phyloP scores from a whole-genome alignment of 73 alveolate species.

The Paramecium primaurelia region DNA sequence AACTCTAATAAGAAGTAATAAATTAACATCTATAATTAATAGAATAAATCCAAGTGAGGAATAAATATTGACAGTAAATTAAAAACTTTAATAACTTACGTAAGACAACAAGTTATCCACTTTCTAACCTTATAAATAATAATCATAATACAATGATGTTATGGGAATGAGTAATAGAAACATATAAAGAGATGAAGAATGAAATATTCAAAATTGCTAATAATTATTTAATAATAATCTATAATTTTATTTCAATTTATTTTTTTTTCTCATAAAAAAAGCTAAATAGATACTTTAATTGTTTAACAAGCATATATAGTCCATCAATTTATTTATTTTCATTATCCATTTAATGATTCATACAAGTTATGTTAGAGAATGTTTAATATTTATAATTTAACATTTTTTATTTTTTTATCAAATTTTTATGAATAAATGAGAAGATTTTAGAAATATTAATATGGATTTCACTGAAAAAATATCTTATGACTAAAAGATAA shows the following conservation, averaged over 20 bases:
- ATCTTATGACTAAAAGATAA: too few relatives aligned
- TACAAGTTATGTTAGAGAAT: not conserved
- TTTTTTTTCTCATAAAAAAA: too few relatives aligned
- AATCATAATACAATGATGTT: not conserved
- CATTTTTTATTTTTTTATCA: too few relatives aligned
- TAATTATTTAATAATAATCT: not conserved
- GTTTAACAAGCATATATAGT: too few relatives aligned
- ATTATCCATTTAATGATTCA: not conserved
- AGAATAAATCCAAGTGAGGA: not conserved
- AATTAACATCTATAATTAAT: not conserved
- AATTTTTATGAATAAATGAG: too few relatives aligned
- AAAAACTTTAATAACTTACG: not conserved
- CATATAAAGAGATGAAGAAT: not conserved
- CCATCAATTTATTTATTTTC: too few relatives aligned
- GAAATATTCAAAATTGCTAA: not conserved
- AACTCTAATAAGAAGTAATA: not conserved
- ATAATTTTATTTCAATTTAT: not conserved
- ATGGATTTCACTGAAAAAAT: not conserved
- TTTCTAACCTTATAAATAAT: conserved; percentile 26
- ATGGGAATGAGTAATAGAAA: not conserved
- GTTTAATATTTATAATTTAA: too few relatives aligned
- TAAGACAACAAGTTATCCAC: not conserved
- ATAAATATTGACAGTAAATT: not conserved
- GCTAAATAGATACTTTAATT: too few relatives aligned
- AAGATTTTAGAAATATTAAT: too few relatives aligned